A percentile compares a stretch with the other conserved stretches of the same genome.
Conservation (phyloP, 148 eudicot species). For the Fagopyrum homotropicum region DNA sequence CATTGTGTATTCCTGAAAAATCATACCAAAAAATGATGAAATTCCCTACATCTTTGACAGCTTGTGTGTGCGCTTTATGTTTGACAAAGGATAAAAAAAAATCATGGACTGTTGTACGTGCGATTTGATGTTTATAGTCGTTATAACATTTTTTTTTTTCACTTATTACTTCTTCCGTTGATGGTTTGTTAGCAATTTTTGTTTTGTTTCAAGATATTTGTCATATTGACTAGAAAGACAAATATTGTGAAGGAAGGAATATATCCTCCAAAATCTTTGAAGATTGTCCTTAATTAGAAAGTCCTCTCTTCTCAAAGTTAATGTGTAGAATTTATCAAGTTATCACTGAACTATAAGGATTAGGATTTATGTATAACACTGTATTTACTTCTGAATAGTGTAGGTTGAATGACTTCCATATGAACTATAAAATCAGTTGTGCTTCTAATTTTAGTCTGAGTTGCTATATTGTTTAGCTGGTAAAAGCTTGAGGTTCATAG, state of each 20-base stretch:
- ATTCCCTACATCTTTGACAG: too few species aligned
- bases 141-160: neutral
- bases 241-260: too few species aligned
- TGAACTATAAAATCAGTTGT: neutral
- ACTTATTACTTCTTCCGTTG: too few species aligned
- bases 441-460: neutral
- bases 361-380: neutral
- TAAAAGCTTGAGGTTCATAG: too few species aligned
- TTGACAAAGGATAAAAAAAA: conserved; percentile 16
- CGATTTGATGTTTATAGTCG: neutral
- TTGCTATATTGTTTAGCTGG: neutral
- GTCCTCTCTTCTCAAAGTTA: neutral
- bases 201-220: neutral
- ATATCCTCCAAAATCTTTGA: neutral
- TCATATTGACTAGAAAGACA: neutral
- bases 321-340: too few species aligned
- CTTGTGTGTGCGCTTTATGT: too few species aligned
- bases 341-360: too few species aligned
- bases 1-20: too few species aligned
- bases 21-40: too few species aligned
- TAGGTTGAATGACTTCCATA: too few species aligned
- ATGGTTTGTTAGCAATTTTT: too few species aligned
- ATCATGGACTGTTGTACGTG: conserved; percentile 73
- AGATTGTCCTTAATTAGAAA: neutral
- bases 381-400: too few species aligned